Evolutionary conservation across 129 eudicot species (phyloP).

Genomic region (Deinandra increscens): DNA sequence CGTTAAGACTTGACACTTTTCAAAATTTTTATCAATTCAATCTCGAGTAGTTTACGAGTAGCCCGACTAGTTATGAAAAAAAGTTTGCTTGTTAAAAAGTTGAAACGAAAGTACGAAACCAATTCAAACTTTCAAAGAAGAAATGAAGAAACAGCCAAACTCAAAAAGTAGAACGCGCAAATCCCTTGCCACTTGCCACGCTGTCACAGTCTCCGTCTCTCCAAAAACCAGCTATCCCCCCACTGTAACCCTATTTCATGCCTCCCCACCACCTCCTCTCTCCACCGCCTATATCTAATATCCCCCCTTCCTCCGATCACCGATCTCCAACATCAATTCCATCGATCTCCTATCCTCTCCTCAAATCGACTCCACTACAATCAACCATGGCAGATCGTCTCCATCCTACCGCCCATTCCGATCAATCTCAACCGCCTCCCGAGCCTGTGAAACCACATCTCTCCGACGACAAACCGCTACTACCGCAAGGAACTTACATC

Average conservation of each 20-base stretch:
- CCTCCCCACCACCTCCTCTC: conserved; percentile 20
- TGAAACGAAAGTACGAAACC: not conserved
- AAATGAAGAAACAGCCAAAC: conserved; percentile 8
- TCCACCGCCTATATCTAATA: not conserved
- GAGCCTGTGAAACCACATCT: conserved; percentile 1
- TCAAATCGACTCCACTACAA: not conserved
- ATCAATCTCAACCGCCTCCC: not conserved
- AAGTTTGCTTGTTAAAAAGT: no score
- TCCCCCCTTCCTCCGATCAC: not conserved
- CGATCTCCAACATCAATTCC: not conserved
- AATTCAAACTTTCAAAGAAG: not conserved
- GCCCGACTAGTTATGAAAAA: no score
- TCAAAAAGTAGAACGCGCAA: conserved; percentile 9
- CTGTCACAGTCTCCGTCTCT: not conserved
- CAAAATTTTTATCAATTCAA: no score
- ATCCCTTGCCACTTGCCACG: conserved; percentile 13
- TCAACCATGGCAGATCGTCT: conserved; percentile 29
- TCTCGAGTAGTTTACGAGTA: no score
- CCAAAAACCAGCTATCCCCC: conserved; percentile 22
- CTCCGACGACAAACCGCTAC: conserved; percentile 38
- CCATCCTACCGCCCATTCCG: conserved; percentile 29
- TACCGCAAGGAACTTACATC: conserved; percentile 60
- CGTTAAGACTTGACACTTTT: no score
- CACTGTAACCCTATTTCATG: conserved; percentile 28
- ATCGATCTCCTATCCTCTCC: not conserved